These are phyloP conservation scores for Rosa rugosa DNA, from an alignment of 306 rosid species.

Conservation along the genomic window DNA sequence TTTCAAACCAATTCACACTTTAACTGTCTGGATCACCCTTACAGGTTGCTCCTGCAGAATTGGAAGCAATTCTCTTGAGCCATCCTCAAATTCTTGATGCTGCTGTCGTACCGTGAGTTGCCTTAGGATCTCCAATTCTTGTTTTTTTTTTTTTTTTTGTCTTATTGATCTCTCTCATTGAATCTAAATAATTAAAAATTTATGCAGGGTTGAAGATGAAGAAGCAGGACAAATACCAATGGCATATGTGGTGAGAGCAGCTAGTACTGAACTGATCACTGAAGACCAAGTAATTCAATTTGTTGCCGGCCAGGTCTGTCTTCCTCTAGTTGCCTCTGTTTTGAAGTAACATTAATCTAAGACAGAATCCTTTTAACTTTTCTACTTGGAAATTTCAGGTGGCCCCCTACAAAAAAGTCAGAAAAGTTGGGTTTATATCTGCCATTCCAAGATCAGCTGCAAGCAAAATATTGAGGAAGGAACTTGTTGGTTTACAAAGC, in stretches of 20 bases:
- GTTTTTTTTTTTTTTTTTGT: neutral
- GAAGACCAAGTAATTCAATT: slow-evolving; percentile 76
- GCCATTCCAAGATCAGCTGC: slow-evolving; percentile 81
- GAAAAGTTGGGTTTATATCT: slow-evolving; percentile 62
- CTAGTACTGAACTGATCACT: slow-evolving; percentile 42
- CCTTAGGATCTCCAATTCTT: slow-evolving; percentile 15
- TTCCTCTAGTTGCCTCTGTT: neutral
- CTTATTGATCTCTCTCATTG: slow-evolving; percentile 16
- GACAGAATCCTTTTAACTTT: neutral
- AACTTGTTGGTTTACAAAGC: slow-evolving; percentile 54
- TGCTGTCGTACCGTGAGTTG: slow-evolving; percentile 80
- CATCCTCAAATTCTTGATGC: slow-evolving; percentile 80
- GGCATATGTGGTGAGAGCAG: slow-evolving; percentile 77
- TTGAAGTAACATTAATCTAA: neutral
- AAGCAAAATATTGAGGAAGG: slow-evolving; percentile 91
- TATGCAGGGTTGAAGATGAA: slow-evolving; percentile 71
- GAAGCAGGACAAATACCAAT: slow-evolving; percentile 88
- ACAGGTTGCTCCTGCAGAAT: slow-evolving; percentile 95
- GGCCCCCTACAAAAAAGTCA: slow-evolving; percentile 84
- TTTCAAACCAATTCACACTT: neutral
- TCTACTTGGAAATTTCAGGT: slow-evolving; percentile 51
- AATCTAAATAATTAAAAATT: neutral
- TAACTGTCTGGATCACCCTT: slow-evolving; percentile 1
- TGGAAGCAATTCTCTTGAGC: slow-evolving; percentile 75
- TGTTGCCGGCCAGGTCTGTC: slow-evolving; percentile 69